Evolutionary conservation across 352 stramenopile species (phyloP), one percentile per base, ranked within the genome.

Genomic region (Globisporangium radiosum): DNA sequence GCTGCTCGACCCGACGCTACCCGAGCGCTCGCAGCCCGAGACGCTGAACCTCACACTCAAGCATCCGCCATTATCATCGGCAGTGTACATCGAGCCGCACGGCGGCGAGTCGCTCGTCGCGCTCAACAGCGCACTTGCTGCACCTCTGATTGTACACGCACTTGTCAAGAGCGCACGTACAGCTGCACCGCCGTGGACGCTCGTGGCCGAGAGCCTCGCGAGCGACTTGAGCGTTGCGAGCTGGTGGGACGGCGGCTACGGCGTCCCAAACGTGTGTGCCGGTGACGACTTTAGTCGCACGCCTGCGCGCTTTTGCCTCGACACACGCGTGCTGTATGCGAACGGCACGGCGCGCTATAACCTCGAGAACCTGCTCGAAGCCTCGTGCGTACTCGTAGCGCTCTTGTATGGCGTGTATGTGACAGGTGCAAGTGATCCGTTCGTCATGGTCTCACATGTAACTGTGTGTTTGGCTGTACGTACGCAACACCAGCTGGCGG

Each of bases 221-320:
- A 79, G 74, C 1, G 83, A 93, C 55, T 47, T 93, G 47, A 93
- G 83, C 57, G 81, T 91, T 33, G 83, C 83, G 13, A 85, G 77
- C 36, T 93, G 83, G 83, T 91, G 80, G 83, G 83, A 93, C 54
- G 75, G 75, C 6, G 76, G 69, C 53, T 89, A 75, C 38, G 83
- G 83, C 1, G 88, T 86, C 39, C 81, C 83, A 1, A 90, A 69
- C 44, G 81, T 93, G 47, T 93, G 83, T 48, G 83, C 78, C 4
- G 81, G 80, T 8, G 83, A 93, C 44, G 61, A 76, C 7, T 93
- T 75, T 40, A 68, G 52, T 8, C 60, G 63, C 11, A 67, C 76
- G 0, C 68, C 62, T 10, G 42, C 80, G 45, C 47, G 73, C 37
- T 93, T 93, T 56, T 93, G 83, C 33, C 65, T 93, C 2, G 72